Conservation (phyloP, 768 basidiomycete genomes). For the Leucocoprinus sp. region DNA sequence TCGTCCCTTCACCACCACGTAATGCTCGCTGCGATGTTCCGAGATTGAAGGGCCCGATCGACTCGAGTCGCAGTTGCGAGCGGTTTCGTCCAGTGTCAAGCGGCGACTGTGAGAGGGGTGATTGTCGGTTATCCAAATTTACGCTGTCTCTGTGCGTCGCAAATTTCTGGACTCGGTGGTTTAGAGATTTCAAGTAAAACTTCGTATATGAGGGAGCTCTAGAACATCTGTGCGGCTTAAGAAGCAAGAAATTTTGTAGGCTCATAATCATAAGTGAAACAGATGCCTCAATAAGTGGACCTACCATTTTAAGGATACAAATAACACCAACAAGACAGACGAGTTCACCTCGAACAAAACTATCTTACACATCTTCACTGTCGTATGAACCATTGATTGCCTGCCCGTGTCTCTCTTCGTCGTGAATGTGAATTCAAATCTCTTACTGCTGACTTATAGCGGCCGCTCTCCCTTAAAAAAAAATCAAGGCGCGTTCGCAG, state of each 20-base stretch:
- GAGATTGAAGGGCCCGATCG: constrained; percentile 72
- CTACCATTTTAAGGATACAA: constrained; percentile 14
- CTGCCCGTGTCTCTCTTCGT: constrained; percentile 41
- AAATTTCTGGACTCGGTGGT: constrained; percentile 22
- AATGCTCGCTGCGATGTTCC: constrained; percentile 54
- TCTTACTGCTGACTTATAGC: no score
- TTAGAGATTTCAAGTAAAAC: neutral
- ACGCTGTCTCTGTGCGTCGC: constrained; percentile 38
- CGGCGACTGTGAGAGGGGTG: constrained; percentile 55
- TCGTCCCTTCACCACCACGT: constrained; percentile 44
- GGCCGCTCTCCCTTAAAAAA: constrained; percentile 35
- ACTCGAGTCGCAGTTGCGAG: constrained; percentile 39
- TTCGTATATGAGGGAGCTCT: neutral
- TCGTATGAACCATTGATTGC: neutral
- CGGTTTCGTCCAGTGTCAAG: constrained; percentile 49
- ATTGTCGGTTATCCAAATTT: constrained; percentile 31
- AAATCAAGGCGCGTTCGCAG: constrained; percentile 49
- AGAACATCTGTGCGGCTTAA: constrained; percentile 2
- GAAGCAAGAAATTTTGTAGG: constrained; percentile 6
- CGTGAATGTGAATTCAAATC: constrained; percentile 36
- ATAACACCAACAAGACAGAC: constrained; percentile 15
- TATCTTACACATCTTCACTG: no score
- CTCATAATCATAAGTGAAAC: constrained; percentile 15
- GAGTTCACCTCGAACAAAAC: no score
- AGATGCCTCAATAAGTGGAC: neutral